Base-by-base conservation (phyloP, 202 grass and related monocot genomes). In the Setaria italica region DNA sequence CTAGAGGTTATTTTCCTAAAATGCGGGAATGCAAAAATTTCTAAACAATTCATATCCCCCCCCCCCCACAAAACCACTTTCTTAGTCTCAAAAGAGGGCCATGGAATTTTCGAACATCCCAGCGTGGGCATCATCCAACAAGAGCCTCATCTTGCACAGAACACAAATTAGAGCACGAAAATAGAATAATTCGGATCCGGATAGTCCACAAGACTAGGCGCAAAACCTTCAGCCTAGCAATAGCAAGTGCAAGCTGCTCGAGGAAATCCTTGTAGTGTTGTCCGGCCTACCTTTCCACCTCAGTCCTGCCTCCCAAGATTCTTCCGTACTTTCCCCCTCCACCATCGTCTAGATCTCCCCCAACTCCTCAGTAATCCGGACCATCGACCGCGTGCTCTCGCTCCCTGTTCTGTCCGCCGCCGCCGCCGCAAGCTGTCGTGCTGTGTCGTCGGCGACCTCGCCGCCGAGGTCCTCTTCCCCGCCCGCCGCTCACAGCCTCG, bases 261-360 rank as follows among this genome's bases (percentile, higher is more conserved):
- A 55, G 53, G 53, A 55, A 55, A 46, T 41, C n/a, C 41, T 29
- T 14, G 51, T 74, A 55, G 49, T 53, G 62, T 54, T 56, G 66
- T 70, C 35, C 51, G 11, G 34, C 67, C 16, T 8, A 20, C n/a
- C 79, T 82, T 82, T 82, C 67, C 79, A 82, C 66, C 51, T 20
- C 49, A 58, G 9, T 37, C 49, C 58, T 49, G 48, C 66, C 79
- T 82, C 67, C 51, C 80, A 60, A 59, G 37, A 82, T 82, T 47
- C 80, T 15, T 71, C 80, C 80, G 5, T 58, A 42, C 66, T 60
- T 72, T 0, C 42, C 76, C 76, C 14, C n/a, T 19, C 15, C 14
- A 19, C 21, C 37, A 19, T 33, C 67, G 9, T 72, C 41, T 82
- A 60, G 80, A 72, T 82, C 80, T 62, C 54, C 15, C 49, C 67